Base-by-base conservation (phyloP, 2,329 filamentous ascomycete species). In the Ophiocordyceps polyrhachis-furcata region DNA sequence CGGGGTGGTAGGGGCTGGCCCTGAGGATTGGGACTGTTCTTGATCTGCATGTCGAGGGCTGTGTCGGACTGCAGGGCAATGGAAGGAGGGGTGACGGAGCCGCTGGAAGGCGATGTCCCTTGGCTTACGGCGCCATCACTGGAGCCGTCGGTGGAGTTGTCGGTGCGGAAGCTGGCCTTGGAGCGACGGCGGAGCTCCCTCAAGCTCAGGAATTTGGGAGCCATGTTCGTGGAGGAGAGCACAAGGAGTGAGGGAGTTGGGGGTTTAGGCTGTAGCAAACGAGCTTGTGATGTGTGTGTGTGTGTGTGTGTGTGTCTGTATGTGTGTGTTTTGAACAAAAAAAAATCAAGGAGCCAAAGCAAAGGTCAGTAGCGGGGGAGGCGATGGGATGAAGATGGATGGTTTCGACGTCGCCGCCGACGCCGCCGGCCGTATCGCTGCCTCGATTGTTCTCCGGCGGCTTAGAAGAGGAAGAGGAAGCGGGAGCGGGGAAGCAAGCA, bases 161-260 rank as follows among this genome's bases (percentile, higher is more conserved):
- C 72, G 42, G 76, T 79, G 47, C 73, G 76, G 63, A 87, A 81
- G 67, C 79, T 87, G 48, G 79, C 74, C 60, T 71, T 80, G 46
- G 83, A 91, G 53, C 81, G 79, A 53, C 84, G 76, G 53, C 84
- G 81, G 46, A 93, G 64, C 56, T 81, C 78, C 62, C 77, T 84
- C 55, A 74, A 61, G 52, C 61, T 73, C 49, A 91, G 70, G 57
- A 93, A 84, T 40, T 79, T 65, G 31, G 74, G 71, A 46, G 73
- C 67, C 74, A 78, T 78, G 15, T n/a, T 38, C 17, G 35, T 19
- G 2, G 17, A 20, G 17, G n/a, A 38, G 17, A 32, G 31, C 31
- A 14, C 12, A 32, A n/a, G 4, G 31, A 32, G 31, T 2, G 31
- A 32, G 31, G 13, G 31, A 32, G 31, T 5, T 32, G 31, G 31